phyloP scores from a whole-genome alignment of 441 rosid genomes.

The Populus hybrid region DNA sequence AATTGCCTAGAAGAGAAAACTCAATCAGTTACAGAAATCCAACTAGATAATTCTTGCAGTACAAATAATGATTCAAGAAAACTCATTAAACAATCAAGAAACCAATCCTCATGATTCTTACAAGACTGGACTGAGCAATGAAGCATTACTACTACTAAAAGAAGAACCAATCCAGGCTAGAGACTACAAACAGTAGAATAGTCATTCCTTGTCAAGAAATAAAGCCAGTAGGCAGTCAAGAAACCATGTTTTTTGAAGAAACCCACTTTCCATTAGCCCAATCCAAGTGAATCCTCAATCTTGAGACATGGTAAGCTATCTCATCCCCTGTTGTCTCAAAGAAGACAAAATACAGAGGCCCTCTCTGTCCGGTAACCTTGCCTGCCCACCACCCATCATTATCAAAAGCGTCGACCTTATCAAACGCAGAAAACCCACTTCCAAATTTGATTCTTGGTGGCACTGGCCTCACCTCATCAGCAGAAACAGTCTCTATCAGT shows the following conservation, averaged over 20 bases:
- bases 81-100: too few relatives aligned
- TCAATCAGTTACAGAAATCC: too few relatives aligned
- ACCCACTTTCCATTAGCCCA: conserved; percentile 1
- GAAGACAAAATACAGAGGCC: not conserved
- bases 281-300: not conserved
- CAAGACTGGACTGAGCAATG: too few relatives aligned
- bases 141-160: too few relatives aligned
- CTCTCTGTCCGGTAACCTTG: not conserved
- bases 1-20: too few relatives aligned
- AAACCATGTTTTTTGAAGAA: not conserved
- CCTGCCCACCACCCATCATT: conserved; percentile 17
- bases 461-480: not conserved
- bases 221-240: not conserved
- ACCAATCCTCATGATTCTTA: too few relatives aligned
- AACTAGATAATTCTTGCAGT: too few relatives aligned
- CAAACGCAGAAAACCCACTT: not conserved
- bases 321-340: not conserved
- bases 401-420: conserved; percentile 7
- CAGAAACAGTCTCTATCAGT: not conserved
- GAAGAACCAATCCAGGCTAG: too few relatives aligned
- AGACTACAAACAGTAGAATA: too few relatives aligned
- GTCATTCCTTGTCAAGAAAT: not conserved
- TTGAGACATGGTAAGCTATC: not conserved
- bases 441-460: not conserved
- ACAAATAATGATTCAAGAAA: too few relatives aligned